Conservation (phyloP, 2,329 filamentous ascomycete genomes). For the Alternaria triticina region DNA sequence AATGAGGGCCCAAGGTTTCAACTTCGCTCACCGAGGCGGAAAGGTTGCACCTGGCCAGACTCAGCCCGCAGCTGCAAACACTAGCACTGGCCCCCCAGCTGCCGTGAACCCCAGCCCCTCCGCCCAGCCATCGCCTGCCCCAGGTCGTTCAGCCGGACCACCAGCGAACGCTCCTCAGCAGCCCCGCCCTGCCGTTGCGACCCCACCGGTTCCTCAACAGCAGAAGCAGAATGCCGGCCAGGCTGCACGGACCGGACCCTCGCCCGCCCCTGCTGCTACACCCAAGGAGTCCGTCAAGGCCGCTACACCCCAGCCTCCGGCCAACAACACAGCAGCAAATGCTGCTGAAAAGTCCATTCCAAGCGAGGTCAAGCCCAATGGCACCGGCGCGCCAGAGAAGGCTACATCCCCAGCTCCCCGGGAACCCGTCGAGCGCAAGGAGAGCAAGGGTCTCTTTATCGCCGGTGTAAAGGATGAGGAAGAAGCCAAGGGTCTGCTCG, state of each 20-base stretch:
- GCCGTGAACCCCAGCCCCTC: conserved; percentile 47
- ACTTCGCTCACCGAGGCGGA: conserved; percentile 92
- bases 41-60: conserved; percentile 62
- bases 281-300: conserved; percentile 57
- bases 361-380: conserved; percentile 57
- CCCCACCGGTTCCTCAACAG: conserved; percentile 48
- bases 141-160: conserved; percentile 37
- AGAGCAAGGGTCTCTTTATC: conserved; percentile 87
- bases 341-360: conserved; percentile 49
- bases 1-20: conserved; percentile 98
- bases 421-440: conserved; percentile 62
- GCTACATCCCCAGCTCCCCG: conserved; percentile 49
- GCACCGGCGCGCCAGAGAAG: conserved; percentile 53
- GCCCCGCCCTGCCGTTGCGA: conserved; percentile 38
- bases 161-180: conserved; percentile 45
- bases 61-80: conserved; percentile 46
- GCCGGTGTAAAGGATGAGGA: conserved; percentile 85
- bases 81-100: conserved; percentile 44
- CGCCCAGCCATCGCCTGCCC: conserved; percentile 46
- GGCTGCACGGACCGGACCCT: conserved; percentile 48
- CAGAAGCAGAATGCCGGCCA: conserved; percentile 52
- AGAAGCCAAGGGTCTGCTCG: conserved; percentile 80
- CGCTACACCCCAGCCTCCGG: conserved; percentile 55
- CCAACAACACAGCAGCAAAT: conserved; percentile 39
- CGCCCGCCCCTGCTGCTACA: conserved; percentile 49